Evolutionary conservation across 805 yeast genomes (phyloP).

Genomic region (Wickerhamiella parazyma): DNA sequence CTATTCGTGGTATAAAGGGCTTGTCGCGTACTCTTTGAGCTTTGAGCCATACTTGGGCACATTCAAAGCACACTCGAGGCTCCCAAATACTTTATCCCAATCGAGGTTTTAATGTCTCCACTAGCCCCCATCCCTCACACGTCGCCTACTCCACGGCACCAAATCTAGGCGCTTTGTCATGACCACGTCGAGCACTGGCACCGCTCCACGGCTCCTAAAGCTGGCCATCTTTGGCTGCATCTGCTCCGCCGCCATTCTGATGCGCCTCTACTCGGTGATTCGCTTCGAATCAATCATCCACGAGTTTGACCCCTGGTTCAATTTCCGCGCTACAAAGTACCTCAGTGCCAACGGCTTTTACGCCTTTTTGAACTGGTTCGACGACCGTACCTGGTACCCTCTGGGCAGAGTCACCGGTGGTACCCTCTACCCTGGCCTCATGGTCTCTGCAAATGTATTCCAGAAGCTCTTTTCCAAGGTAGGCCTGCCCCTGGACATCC

Average conservation of each 20-base stretch:
- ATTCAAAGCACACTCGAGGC: no score
- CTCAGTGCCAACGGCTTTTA: conserved; percentile 71
- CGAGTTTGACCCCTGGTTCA: conserved; percentile 60
- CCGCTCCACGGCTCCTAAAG: conserved; percentile 33
- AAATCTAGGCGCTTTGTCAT: background rate
- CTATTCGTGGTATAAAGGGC: no score
- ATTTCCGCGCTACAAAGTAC: conserved; percentile 90
- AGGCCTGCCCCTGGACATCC: conserved; percentile 79
- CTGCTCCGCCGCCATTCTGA: conserved; percentile 83
- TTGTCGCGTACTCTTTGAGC: no score
- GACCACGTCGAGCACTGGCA: conserved; percentile 1
- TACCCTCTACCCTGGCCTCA: conserved; percentile 91
- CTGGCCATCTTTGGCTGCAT: conserved; percentile 58
- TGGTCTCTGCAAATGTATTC: conserved; percentile 92
- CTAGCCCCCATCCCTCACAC: no score
- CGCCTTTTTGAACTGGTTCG: conserved; percentile 95
- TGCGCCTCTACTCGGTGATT: conserved; percentile 90
- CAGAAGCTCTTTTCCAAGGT: conserved; percentile 55
- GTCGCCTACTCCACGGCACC: no score
- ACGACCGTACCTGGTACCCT: conserved; percentile 98
- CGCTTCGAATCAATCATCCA: conserved; percentile 94
- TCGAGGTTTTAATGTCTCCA: no score
- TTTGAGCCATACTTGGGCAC: no score
- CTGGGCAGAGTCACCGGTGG: conserved; percentile 99
- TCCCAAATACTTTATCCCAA: no score